phyloP scores from a whole-genome alignment of 2,329 filamentous ascomycete genomes.

The Pleurostoma richardsiae region DNA sequence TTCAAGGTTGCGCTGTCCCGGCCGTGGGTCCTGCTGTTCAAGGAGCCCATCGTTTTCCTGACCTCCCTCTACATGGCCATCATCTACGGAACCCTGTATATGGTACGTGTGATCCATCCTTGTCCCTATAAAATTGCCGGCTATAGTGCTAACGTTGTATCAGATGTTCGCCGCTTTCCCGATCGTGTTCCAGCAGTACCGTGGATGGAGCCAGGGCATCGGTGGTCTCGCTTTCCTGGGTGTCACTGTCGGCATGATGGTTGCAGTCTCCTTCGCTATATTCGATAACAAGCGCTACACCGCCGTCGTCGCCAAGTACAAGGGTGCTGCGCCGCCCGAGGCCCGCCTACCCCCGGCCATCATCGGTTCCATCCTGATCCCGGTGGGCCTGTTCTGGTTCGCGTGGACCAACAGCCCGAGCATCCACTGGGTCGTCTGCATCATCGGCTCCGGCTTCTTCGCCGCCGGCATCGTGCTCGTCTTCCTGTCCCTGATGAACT shows the following conservation, averaged over 20 bases:
- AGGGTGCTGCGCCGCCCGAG: constrained; percentile 60
- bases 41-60: constrained; percentile 47
- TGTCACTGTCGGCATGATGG: constrained; percentile 61
- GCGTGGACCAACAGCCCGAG: constrained; percentile 58
- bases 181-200: constrained; percentile 58
- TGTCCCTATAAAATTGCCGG: neutral
- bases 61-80: constrained; percentile 9
- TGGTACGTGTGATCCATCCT: constrained; percentile 1
- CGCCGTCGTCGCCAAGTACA: constrained; percentile 32
- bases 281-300: constrained; percentile 52
- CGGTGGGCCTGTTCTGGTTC: constrained; percentile 63
- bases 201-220: constrained; percentile 55
- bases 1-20: constrained; percentile 55
- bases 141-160: no score
- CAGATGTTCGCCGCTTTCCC: constrained; percentile 55
- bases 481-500: constrained; percentile 49
- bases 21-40: constrained; percentile 65
- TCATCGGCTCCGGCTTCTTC: constrained; percentile 25
- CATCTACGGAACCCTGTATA: constrained; percentile 14
- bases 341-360: constrained; percentile 58
- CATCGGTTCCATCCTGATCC: constrained; percentile 57
- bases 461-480: constrained; percentile 39
- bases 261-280: constrained; percentile 49
- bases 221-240: constrained; percentile 64
- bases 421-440: constrained; percentile 45